Base-by-base conservation (phyloP, 495 filamentous ascomycete species). In the Annulohypoxylon moriforme region DNA sequence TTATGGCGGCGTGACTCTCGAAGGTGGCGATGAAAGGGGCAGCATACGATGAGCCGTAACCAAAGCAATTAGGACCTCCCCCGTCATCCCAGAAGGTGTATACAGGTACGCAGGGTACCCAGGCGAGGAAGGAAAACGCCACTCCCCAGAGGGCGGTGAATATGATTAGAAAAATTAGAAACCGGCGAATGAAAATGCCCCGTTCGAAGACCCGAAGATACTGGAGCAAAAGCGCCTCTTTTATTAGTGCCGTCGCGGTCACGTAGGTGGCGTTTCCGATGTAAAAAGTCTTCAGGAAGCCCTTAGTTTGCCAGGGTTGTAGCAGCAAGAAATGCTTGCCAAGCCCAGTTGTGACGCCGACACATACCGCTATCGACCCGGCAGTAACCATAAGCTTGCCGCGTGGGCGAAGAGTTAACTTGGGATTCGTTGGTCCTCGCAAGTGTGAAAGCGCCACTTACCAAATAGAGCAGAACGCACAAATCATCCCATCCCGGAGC, bases 401-500 rank as follows among this genome's bases (percentile, higher is more conserved):
- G 8, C 1, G 59, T 3, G 16, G 14, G 11, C 31, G n/a, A n/a
- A 38, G 7, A 25, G 69, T 75, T 59, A 75, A 34, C 13, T 7
- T 3, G 55, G 4, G 0, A n/a, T 34, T 20, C 46, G 33, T 36
- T 4, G 29, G 13, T 11, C 8, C n/a, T 24, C 13, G 36, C 33
- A 46, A 3, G 42, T 22, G 31, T 1, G 33, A 36, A 13, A 22
- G 31, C 31, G 24, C 13, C 10, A 58, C 74, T 63, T 56, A 81
- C 73, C 34, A 79, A 46, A 40, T 76, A 77, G 9, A 79, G 60
- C 0, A 69, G 59, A 11, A 79, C 76, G 34, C 78, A 79, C 8
- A 79, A 64, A 59, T 81, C 77, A 66, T 81, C 79, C 73, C 75
- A 78, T 8, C 79, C 77, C 1, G 72, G 70, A 0, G 75, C 60